These are phyloP conservation scores for Trichosporon sp. DNA, from an alignment of 1,284 basidiomycete species.

Conservation along the genomic window DNA sequence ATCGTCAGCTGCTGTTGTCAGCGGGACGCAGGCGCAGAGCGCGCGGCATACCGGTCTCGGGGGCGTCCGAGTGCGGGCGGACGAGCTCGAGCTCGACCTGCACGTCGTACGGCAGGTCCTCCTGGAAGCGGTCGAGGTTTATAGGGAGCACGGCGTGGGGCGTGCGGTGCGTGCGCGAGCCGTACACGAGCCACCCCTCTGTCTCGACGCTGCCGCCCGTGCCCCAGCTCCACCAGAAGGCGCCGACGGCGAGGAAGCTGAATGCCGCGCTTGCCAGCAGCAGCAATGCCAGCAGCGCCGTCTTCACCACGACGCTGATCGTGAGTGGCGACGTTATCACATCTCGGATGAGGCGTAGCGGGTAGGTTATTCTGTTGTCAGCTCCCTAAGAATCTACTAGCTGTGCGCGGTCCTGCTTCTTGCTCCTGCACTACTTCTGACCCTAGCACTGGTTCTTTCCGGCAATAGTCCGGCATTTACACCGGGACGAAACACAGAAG, in stretches of 20 bases:
- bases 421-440: background rate
- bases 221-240: conserved; percentile 56
- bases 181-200: conserved; percentile 56
- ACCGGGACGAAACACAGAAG: background rate
- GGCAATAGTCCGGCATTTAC: background rate
- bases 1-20: conserved; percentile 2
- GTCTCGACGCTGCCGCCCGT: conserved; percentile 52
- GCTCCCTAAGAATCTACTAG: background rate
- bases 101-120: conserved; percentile 55
- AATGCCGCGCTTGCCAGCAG: conserved; percentile 45
- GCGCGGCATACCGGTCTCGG: conserved; percentile 46
- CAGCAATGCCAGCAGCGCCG: conserved; percentile 44
- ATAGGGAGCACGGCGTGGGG: conserved; percentile 52
- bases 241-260: conserved; percentile 51
- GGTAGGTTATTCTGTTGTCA: conserved; percentile 46
- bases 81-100: conserved; percentile 56
- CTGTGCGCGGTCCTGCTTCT: background rate
- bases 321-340: conserved; percentile 52
- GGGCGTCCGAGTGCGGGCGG: conserved; percentile 39
- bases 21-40: background rate
- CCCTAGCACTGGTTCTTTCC: background rate
- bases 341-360: conserved; percentile 43
- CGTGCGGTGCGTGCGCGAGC: conserved; percentile 37
- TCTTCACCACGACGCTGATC: conserved; percentile 49
- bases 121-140: conserved; percentile 44